Evolutionary conservation across 2,329 filamentous ascomycete genomes (phyloP), one percentile per base, ranked within the genome.

Genomic region (Ceratocystis diversiconidia): DNA sequence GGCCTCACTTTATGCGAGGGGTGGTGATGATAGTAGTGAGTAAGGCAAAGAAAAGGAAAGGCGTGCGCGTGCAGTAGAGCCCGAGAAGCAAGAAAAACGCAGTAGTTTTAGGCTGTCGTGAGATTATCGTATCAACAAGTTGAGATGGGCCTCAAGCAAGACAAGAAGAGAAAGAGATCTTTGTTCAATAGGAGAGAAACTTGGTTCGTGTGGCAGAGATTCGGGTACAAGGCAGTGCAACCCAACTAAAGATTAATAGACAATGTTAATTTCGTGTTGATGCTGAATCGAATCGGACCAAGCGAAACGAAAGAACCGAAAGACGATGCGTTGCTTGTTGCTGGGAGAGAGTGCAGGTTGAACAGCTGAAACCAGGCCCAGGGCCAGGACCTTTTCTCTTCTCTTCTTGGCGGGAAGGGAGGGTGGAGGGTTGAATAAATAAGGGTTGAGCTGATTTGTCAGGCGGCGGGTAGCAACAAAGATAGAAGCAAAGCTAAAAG

Each of bases 321-420:
- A 46, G 61, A 62, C 61, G 61, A 62, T 62, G 61, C 44, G 44
- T 46, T 50, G 44, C 43, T 61, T 8, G 55, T 28, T 52, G 48
- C 36, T 41, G 10, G 36, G 36, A 41, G 55, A 59, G 25, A 36
- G 28, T 57, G 25, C 25, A 59, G 32, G 55, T 59, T 59, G 6
- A 7, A 30, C 15, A 59, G 55, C 55, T 59, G 55, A 59, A 59
- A 59, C 55, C 55, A 59, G 17, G 22, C 28, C 28, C 55, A 28
- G 32, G 55, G 12, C 55, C 55, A 59, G 55, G 28, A 30, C 28
- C 5, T 32, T 59, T n/a, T 59, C 6, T 30, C 15, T 17, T 32
- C 32, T 32, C 32, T 59, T 59, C 25, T 25, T 30, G 22, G 52
- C 52, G 25, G 50, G 25, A 25, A 25, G 19, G 19, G 25, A 25